Evolutionary conservation across 257 asterid genomes (phyloP).

Genomic region (Mentha longifolia): DNA sequence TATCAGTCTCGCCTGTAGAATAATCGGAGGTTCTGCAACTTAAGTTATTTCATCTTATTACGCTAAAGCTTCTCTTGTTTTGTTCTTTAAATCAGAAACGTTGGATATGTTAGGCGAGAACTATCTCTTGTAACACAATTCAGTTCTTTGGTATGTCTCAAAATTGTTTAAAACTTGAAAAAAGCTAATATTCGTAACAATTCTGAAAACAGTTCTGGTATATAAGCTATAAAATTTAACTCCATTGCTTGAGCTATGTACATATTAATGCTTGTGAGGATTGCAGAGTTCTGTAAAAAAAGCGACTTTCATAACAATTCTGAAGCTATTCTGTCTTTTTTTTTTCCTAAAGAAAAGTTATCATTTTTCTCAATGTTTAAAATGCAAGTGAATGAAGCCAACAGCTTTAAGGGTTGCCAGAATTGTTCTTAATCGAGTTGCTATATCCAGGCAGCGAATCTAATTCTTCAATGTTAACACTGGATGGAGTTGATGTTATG

Average conservation of each 20-base stretch:
- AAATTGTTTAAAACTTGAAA: neutral
- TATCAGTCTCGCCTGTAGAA: neutral
- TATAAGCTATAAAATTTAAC: neutral
- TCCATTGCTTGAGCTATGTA: neutral
- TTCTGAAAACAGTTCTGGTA: too few relatives aligned
- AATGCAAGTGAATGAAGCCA: too few relatives aligned
- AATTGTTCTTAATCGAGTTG: constrained; percentile 27
- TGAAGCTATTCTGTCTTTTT: constrained; percentile 4
- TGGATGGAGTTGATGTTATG: constrained; percentile 92
- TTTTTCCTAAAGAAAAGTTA: too few relatives aligned
- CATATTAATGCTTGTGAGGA: neutral
- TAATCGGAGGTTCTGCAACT: neutral
- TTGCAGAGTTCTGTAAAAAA: neutral
- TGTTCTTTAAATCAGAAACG: neutral
- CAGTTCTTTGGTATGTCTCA: neutral
- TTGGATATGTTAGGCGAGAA: neutral
- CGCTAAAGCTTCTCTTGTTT: neutral
- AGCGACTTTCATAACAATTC: neutral
- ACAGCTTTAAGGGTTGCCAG: neutral
- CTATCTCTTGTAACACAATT: neutral
- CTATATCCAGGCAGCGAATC: constrained; percentile 79
- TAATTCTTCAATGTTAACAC: constrained; percentile 70
- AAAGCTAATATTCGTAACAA: neutral
- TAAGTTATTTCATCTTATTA: neutral
- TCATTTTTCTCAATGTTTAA: neutral